These are phyloP conservation scores for Malassezia caprae DNA, from an alignment of 1,284 basidiomycete species.

Conservation along the genomic window DNA sequence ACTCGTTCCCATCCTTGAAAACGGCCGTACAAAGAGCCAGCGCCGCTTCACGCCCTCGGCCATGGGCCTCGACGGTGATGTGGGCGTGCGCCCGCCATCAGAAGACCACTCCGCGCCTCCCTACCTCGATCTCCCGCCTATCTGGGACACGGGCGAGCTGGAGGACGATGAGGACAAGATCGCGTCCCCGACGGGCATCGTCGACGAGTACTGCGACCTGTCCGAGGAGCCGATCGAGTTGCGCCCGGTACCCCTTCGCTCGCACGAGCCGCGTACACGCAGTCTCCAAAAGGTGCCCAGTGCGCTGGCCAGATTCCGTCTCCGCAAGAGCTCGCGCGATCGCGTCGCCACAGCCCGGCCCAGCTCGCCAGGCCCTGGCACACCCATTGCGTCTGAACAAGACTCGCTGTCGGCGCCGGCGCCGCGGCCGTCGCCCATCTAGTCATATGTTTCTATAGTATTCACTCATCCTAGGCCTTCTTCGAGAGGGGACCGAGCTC, in stretches of 20 bases:
- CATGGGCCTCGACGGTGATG: conserved; percentile 5
- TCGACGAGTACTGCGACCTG: conserved; percentile 13
- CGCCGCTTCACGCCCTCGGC: background rate
- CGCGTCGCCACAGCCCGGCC: background rate
- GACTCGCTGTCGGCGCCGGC: background rate
- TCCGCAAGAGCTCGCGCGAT: background rate
- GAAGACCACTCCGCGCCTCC: background rate
- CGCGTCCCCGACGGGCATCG: conserved; percentile 16
- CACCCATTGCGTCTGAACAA: background rate
- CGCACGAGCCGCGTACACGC: background rate
- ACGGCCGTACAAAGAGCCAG: background rate
- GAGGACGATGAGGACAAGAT: background rate
- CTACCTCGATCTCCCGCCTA: background rate
- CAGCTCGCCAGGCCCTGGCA: background rate
- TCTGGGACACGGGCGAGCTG: background rate
- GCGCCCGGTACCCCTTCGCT: background rate
- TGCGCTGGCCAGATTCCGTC: background rate
- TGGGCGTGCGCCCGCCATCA: conserved; percentile 6
- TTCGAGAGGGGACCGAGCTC: background rate
- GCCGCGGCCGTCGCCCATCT: background rate
- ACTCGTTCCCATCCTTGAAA: conserved; percentile 14
- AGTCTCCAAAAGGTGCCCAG: background rate
- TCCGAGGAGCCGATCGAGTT: background rate
- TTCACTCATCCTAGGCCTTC: background rate
- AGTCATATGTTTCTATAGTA: background rate